Evolutionary conservation across 768 basidiomycete genomes (phyloP), one percentile per base, ranked within the genome.

Genomic region (Kwoniella pini): DNA sequence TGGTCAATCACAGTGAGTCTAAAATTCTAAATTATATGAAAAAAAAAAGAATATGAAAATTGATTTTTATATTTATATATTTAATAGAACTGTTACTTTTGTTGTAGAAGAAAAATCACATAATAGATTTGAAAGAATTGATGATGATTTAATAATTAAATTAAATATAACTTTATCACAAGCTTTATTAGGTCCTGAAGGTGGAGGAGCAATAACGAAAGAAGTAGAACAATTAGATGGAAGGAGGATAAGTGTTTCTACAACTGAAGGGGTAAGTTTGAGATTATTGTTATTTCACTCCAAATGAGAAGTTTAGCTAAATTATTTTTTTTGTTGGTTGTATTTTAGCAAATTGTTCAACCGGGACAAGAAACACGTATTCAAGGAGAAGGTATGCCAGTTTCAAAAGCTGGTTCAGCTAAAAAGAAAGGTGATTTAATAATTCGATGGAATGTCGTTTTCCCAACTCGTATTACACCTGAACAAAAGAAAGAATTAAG

Each of bases 71-170:
- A n/a, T n/a, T n/a, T n/a, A n/a, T n/a, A n/a, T n/a, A n/a, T n/a
- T n/a, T n/a, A n/a, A n/a, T 89, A 91, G 72, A 90, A 95, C 80
- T 5, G 83, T 99, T 22, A 89, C 91, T n/a, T 99, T 99, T 73
- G 85, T 96, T 49, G 87, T 96, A 24, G 94, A 96, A 78, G 92
- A 97, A 80, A 97, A 95, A 79, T 86, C 87, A 4, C 90, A 98
- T 77, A 79, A 84, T 0, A 78, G 82, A 12, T 97, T 91, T 77
- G 83, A 81, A 60, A 85, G 95, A 31, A 85, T 88, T 1, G 91
- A 88, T 40, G 89, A 95, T 80, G 87, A 96, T 74, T 52, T 97
- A 30, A 72, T 84, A 43, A 83, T 83, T 59, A 81, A 75, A 19
- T 56, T 88, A 40, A 81, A 83, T 64, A 80, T 97, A 54, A 83